A percentile compares a stretch with the other conserved stretches of the same genome.
Evolutionary conservation across 2,329 filamentous ascomycete genomes (phyloP).

Genomic region (Alternaria postmessia): DNA sequence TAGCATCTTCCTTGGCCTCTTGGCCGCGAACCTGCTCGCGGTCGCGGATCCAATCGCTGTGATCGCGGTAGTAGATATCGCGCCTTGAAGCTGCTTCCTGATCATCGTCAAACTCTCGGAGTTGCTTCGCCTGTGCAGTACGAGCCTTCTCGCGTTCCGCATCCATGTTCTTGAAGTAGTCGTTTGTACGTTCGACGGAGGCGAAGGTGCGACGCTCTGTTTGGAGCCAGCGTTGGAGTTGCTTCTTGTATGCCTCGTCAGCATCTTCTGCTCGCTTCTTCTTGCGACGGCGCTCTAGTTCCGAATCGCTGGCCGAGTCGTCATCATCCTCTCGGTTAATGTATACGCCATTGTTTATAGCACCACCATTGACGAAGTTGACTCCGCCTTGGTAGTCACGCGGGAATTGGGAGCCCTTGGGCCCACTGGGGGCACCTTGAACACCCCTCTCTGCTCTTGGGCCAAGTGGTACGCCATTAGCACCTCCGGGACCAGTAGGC

Average conservation of each 20-base stretch:
- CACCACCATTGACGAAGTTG: slow-evolving; percentile 81
- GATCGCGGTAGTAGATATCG: slow-evolving; percentile 87
- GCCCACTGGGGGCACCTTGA: slow-evolving; percentile 77
- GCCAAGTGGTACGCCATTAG: slow-evolving; percentile 80
- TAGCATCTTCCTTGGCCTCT: slow-evolving; percentile 80
- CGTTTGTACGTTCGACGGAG: slow-evolving; percentile 84
- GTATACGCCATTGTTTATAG: slow-evolving; percentile 64
- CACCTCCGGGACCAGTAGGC: slow-evolving; percentile 67
- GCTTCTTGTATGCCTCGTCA: slow-evolving; percentile 82
- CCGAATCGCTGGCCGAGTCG: slow-evolving; percentile 84
- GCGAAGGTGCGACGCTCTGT: slow-evolving; percentile 84
- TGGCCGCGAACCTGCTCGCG: slow-evolving; percentile 75
- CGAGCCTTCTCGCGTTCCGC: slow-evolving; percentile 69
- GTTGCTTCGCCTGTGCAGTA: slow-evolving; percentile 73
- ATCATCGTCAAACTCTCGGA: slow-evolving; percentile 90
- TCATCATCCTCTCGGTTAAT: slow-evolving; percentile 81
- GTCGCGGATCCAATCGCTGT: slow-evolving; percentile 83
- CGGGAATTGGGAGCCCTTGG: slow-evolving; percentile 71
- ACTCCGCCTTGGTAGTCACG: slow-evolving; percentile 80
- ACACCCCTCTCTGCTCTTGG: slow-evolving; percentile 70
- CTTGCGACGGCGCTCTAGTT: slow-evolving; percentile 76
- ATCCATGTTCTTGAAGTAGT: slow-evolving; percentile 78
- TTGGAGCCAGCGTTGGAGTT: slow-evolving; percentile 89
- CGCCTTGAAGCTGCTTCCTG: slow-evolving; percentile 75
- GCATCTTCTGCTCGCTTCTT: slow-evolving; percentile 77